Conservation (phyloP, 768 basidiomycete genomes). For the Cubamyces sp. region DNA sequence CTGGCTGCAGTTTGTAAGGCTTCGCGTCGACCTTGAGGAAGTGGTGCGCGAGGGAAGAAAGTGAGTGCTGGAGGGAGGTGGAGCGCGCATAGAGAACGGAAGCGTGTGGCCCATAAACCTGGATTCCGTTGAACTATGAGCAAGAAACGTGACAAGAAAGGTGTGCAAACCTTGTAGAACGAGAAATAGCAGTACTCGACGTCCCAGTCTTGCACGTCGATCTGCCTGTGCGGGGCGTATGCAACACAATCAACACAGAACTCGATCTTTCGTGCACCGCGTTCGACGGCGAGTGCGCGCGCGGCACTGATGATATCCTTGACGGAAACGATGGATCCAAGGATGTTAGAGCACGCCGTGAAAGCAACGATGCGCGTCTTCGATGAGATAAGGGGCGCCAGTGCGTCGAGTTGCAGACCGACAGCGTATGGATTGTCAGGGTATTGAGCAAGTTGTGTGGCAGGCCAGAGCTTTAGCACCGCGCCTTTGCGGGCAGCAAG, state of each 20-base stretch:
- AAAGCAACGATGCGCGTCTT: slow-evolving; percentile 77
- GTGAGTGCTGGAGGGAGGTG: slow-evolving; percentile 50
- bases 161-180: slow-evolving; percentile 67
- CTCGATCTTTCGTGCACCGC: slow-evolving; percentile 64
- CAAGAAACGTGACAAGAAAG: background rate
- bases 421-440: slow-evolving; percentile 70
- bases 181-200: slow-evolving; percentile 75
- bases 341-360: slow-evolving; percentile 75
- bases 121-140: background rate
- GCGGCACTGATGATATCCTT: slow-evolving; percentile 57
- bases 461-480: slow-evolving; percentile 61
- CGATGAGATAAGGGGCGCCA: slow-evolving; percentile 62
- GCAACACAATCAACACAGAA: slow-evolving; percentile 79
- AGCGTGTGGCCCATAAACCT: slow-evolving; percentile 79
- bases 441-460: slow-evolving; percentile 41
- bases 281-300: slow-evolving; percentile 51
- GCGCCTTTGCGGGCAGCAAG: slow-evolving; percentile 62
- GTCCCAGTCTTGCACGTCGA: slow-evolving; percentile 79
- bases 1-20: slow-evolving; percentile 69
- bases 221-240: slow-evolving; percentile 71
- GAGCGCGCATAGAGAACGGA: slow-evolving; percentile 66
- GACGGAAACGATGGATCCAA: slow-evolving; percentile 68
- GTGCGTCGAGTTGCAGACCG: slow-evolving; percentile 52
- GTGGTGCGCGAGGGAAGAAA: slow-evolving; percentile 68
- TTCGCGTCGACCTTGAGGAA: slow-evolving; percentile 55